Evolutionary conservation across 2,329 filamentous ascomycete species (phyloP), one percentile per base, ranked within the genome.

Genomic region (Colletotrichum endophyticum): DNA sequence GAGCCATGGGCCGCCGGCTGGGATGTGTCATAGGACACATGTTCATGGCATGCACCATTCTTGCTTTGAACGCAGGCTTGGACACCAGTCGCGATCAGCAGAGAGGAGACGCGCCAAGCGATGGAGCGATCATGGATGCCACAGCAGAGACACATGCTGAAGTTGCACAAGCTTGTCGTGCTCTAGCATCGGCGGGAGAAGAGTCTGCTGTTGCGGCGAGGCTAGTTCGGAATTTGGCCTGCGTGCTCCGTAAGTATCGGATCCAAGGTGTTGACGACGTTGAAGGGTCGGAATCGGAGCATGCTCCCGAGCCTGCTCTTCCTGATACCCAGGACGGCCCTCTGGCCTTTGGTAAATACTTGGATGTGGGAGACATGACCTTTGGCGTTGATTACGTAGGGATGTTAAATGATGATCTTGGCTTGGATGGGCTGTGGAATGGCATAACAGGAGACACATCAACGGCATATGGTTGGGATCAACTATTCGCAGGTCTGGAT

Each of bases 401-500:
- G 2, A 44, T 63, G 53, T 11, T 27, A 3, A 13, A 36, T 7
- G 28, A 77, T 56, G 68, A 36, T 11, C 66, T 78, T 11, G 74
- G 66, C 1, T 62, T 75, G 28, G 72, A 77, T 16, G 39, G 71
- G 25, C 49, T 72, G 9, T 81, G 79, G 79, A 76, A 79, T 57
- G 78, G 79, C 11, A 75, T 80, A 5, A 57, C 79, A 9, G 73
- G 66, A 1, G 73, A 75, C 5, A 66, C 68, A 7, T 78, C 78
- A 4, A 70, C 74, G 27, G 67, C 75, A 22, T 79, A 79, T 44
- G 78, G 76, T 25, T 80, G 79, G 71, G 79, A 81, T 28, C 77
- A 81, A 34, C 57, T 81, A 1, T 80, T 81, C 19, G 76, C 80
- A 3, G 79, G 76, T 8, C 70, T 81, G n/a, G 80, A 81, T 49